Evolutionary conservation across 768 basidiomycete genomes (phyloP), one percentile per base, ranked within the genome.

Genomic region (Suillus plorans): DNA sequence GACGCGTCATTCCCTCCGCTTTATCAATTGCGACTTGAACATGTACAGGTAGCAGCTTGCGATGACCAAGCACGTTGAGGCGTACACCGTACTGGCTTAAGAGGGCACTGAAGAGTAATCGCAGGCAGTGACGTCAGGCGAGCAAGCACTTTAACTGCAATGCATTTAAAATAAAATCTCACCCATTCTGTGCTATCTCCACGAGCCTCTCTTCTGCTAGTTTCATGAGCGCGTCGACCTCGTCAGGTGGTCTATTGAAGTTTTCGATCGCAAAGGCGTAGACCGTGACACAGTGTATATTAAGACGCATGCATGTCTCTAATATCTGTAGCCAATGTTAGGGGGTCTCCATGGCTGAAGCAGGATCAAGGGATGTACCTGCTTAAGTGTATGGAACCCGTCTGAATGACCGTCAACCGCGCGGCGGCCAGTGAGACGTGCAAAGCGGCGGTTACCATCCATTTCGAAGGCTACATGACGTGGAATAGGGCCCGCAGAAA

Each of bases 181-280:
- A 97, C 97, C 94, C 96, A 69, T 92, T 85, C 65, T 83, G 70
- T 60, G 89, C 90, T 20, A 99, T 80, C 74, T 97, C 93, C 42
- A 88, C 72, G 36, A 99, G 81, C 67, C 90, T 89, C 18, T 83
- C 82, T 73, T 93, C 88, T 0, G 92, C 91, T 57, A 99, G 76
- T n/a, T 79, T 75, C 94, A 99, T 95, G 69, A 99, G 82, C 2
- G 87, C 87, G 31, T 90, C 86, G 2, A 99, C 94, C 74, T 99
- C 97, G 5, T 89, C 89, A 62, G 85, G 80, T 1, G 90, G 84
- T 25, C 97, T 85, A 66, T 92, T 92, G 80, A 99, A 99, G 78
- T 99, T 99, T 70, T 99, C 97, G 66, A 99, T 95, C 1, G 95
- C 86, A 77, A 99, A 99, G n/a, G 95, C 94, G 70, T 97, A 99